phyloP scores from a whole-genome alignment of 176 grass and related monocot genomes.

The Triticum urartu region DNA sequence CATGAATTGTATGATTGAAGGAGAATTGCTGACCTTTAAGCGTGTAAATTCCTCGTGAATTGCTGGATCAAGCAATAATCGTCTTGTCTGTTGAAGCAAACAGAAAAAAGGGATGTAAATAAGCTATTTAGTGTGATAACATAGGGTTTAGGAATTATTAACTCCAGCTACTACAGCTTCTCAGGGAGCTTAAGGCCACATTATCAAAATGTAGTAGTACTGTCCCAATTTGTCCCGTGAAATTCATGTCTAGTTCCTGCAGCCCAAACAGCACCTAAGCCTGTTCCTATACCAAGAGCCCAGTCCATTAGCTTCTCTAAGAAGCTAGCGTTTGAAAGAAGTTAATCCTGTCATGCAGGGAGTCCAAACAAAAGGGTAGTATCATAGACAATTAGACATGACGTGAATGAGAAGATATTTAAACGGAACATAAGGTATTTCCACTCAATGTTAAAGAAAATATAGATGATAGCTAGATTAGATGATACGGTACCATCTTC shows the following conservation, averaged over 20 bases:
- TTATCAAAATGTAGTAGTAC: not conserved
- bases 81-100: conserved; percentile 74
- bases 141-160: conserved; percentile 4
- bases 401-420: not conserved
- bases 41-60: conserved; percentile 98
- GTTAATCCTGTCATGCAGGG: not conserved
- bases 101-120: conserved; percentile 3
- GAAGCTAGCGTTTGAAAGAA: not conserved
- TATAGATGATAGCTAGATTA: not conserved
- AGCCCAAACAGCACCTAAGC: not conserved
- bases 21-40: conserved; percentile 60
- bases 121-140: conserved; percentile 9
- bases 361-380: not conserved
- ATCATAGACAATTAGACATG: not conserved
- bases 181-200: not conserved
- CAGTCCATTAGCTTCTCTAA: not conserved
- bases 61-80: conserved; percentile 95
- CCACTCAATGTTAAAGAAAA: not conserved
- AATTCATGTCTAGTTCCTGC: not conserved
- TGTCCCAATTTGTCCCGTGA: not conserved
- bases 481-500: not conserved
- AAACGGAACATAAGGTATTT: not conserved
- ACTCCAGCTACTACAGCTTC: not conserved
- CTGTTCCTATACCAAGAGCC: not conserved
- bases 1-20: not conserved